These are phyloP conservation scores for Darksidea phi DNA, from an alignment of 495 filamentous ascomycete species.

Conservation along the genomic window DNA sequence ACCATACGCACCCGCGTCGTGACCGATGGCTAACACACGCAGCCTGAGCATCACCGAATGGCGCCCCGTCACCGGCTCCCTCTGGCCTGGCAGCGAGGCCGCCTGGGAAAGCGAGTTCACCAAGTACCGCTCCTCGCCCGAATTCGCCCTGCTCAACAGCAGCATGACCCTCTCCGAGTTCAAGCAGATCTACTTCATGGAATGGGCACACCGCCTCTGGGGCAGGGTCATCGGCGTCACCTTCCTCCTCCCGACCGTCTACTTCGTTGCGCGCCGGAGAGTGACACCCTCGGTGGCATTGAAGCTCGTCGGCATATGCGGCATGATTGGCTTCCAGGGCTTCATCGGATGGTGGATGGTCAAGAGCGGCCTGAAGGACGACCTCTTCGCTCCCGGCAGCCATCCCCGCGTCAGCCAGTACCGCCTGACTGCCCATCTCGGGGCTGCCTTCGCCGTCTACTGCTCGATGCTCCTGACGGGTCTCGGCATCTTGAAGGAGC, in stretches of 20 bases:
- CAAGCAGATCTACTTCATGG: slow-evolving; percentile 99
- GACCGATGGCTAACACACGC: slow-evolving; percentile 24
- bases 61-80: slow-evolving; percentile 89
- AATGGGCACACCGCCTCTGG: slow-evolving; percentile 96
- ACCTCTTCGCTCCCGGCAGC: slow-evolving; percentile 84
- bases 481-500: slow-evolving; percentile 74
- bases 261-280: slow-evolving; percentile 79
- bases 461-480: slow-evolving; percentile 92
- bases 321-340: slow-evolving; percentile 91
- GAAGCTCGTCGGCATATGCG: slow-evolving; percentile 77
- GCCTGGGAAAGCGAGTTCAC: slow-evolving; percentile 91
- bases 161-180: slow-evolving; percentile 90
- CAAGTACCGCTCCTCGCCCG: slow-evolving; percentile 85
- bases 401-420: slow-evolving; percentile 95
- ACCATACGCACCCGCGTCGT: not conserved
- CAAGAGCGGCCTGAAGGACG: slow-evolving; percentile 89
- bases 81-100: slow-evolving; percentile 72
- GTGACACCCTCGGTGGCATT: slow-evolving; percentile 75
- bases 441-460: slow-evolving; percentile 87
- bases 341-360: slow-evolving; percentile 99
- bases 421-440: slow-evolving; percentile 83
- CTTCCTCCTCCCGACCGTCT: slow-evolving; percentile 81
- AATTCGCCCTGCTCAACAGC: slow-evolving; percentile 85
- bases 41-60: slow-evolving; percentile 99
- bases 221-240: slow-evolving; percentile 88